Evolutionary conservation across 2,329 filamentous ascomycete species (phyloP), one percentile per base, ranked within the genome.

Genomic region (Eutypa lata): DNA sequence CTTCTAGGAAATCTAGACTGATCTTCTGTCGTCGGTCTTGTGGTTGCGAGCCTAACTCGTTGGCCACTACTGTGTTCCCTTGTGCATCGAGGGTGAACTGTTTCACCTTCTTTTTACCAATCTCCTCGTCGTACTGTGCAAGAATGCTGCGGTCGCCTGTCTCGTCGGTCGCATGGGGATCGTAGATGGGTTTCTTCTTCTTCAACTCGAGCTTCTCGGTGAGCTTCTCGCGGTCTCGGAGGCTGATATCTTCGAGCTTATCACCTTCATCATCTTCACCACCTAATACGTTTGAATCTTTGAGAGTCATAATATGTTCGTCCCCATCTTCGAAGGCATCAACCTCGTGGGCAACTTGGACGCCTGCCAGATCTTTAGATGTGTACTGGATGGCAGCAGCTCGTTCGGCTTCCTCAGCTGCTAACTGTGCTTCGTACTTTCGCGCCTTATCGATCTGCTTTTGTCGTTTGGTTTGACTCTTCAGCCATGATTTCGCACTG

Each of bases 61-160:
- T 82, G 18, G 81, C 74, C 47, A 87, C 76, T 60, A 89, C 86
- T 14, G 82, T 80, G 22, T 83, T 86, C 2, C 91, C 92, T 56
- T 86, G 81, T 2, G 86, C 86, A 68, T 96, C 90, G 16, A 99
- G 76, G 0, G 90, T 96, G 63, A 99, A 99, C 22, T 82, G 82
- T 68, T 95, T 96, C 52, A 81, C 77, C 74, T 95, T 94, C 73
- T 96, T 96, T 51, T 91, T 91, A 35, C 88, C 83, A 50, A 97
- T 95, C 65, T 96, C 93, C 58, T 97, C 94, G 63, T 97, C 94
- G 66, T 99, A 99, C 62, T 99, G 93, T 14, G 89, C 84, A 42
- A 99, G 74, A 22, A 99, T 85, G 6, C 81, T 81, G 18, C 80
- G 80, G 53, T 86, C 77, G 13, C 82, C 87, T 22, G 81, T 81